These are phyloP conservation scores for Penicillium chermesinum DNA, from an alignment of 495 filamentous ascomycete species.

Conservation along the genomic window DNA sequence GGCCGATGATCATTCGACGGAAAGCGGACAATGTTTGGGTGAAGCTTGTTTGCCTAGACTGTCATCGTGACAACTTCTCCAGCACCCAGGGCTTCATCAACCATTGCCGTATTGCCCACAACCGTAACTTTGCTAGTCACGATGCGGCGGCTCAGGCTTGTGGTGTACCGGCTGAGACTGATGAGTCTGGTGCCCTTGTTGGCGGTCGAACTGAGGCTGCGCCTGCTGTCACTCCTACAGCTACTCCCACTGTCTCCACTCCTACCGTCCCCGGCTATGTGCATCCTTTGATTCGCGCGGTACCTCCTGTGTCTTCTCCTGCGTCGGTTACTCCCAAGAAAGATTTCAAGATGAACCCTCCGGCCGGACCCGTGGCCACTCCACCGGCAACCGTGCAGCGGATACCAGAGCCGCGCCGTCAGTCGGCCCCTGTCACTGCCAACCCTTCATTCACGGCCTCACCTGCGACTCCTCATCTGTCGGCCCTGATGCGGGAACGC, in stretches of 20 bases:
- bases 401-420: conserved; percentile 8
- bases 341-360: conserved; percentile 7
- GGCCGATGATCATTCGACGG: conserved; percentile 56
- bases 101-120: conserved; percentile 93
- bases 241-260: conserved; percentile 11
- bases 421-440: conserved; percentile 11
- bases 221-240: background rate
- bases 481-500: conserved; percentile 59
- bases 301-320: conserved; percentile 42
- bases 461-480: conserved; percentile 69
- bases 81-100: conserved; percentile 98
- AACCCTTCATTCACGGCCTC: conserved; percentile 45
- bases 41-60: conserved; percentile 86
- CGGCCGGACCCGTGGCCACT: conserved; percentile 26
- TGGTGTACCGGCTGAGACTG: conserved; percentile 72
- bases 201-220: conserved; percentile 46
- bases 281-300: conserved; percentile 63
- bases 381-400: conserved; percentile 21
- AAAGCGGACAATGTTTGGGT: conserved; percentile 57
- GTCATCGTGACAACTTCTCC: conserved; percentile 81
- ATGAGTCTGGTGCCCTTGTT: conserved; percentile 53
- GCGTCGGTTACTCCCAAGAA: conserved; percentile 31
- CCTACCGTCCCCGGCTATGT: conserved; percentile 49
- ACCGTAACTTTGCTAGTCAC: conserved; percentile 85
- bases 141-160: conserved; percentile 89